These are phyloP conservation scores for Bidens hawaiensis DNA, from an alignment of 140 eudicot genomes.

Conservation along the genomic window DNA sequence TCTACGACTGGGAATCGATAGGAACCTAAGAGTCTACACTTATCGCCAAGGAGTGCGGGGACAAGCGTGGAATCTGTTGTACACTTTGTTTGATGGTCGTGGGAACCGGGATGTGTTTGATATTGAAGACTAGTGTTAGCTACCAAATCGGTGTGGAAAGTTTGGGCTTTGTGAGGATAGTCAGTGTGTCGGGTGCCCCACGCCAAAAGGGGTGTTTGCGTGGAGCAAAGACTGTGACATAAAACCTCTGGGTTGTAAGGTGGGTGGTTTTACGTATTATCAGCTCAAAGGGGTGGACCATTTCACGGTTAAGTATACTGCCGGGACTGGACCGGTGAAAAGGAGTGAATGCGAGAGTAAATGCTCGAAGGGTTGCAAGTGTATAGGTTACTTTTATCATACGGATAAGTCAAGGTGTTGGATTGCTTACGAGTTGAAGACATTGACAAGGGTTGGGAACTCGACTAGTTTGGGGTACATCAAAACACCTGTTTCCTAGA, in stretches of 20 bases:
- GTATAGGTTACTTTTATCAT: conserved; percentile 37
- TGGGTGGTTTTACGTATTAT: conserved; percentile 25
- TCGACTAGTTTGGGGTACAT: conserved; percentile 28
- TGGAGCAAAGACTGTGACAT: conserved; percentile 33
- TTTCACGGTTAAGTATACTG: conserved; percentile 19
- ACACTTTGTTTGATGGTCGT: conserved; percentile 32
- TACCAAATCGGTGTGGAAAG: conserved; percentile 27
- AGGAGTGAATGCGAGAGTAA: conserved; percentile 16
- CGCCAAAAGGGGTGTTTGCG: conserved; percentile 25
- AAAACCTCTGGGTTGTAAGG: conserved; percentile 14
- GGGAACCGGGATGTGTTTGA: not conserved
- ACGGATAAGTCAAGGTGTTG: conserved; percentile 30
- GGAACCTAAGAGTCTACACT: conserved; percentile 25
- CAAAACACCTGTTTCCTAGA: conserved; percentile 9
- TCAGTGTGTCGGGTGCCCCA: conserved; percentile 35
- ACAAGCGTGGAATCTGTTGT: conserved; percentile 18
- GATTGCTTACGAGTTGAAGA: conserved; percentile 30
- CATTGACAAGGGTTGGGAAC: conserved; percentile 27
- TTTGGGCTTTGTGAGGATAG: conserved; percentile 27
- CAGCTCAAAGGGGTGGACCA: conserved; percentile 36
- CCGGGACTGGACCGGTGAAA: conserved; percentile 6
- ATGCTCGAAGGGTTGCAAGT: conserved; percentile 29
- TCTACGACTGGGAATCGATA: conserved; percentile 33
- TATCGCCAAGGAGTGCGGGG: conserved; percentile 1
- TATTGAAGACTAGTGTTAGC: conserved; percentile 19